A percentile compares a stretch with the other conserved stretches of the same genome.
Evolutionary conservation across 2,329 filamentous ascomycete species (phyloP).

Genomic region (Sphaerulina musiva): DNA sequence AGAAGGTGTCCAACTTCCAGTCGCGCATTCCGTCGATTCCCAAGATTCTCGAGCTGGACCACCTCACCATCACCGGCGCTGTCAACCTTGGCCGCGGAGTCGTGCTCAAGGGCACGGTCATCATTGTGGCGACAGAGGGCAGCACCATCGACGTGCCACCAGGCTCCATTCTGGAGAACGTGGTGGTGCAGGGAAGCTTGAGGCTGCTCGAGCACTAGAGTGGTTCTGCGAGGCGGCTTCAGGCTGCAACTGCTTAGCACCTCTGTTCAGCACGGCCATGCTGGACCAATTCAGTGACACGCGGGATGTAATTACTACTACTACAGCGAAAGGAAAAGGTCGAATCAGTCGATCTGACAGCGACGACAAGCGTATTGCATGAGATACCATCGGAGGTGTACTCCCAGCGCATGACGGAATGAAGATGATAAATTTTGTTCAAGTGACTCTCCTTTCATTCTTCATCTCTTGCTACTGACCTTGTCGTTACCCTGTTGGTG

Average conservation of each 20-base stretch:
- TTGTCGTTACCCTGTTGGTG: background rate
- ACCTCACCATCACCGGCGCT: constrained; percentile 93
- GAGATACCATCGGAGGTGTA: constrained; percentile 8
- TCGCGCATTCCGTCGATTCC: constrained; percentile 80
- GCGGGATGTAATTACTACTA: constrained; percentile 6
- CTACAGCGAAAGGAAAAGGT: constrained; percentile 11
- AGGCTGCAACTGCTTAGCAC: background rate
- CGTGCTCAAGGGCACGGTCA: constrained; percentile 95
- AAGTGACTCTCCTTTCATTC: background rate
- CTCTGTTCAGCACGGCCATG: background rate
- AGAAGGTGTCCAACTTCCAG: constrained; percentile 98
- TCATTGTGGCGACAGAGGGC: constrained; percentile 96
- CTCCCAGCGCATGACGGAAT: constrained; percentile 8
- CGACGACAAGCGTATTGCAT: constrained; percentile 6
- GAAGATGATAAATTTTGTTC: constrained; percentile 7
- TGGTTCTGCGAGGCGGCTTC: background rate
- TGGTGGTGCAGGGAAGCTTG: constrained; percentile 96
- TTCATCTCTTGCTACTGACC: no score
- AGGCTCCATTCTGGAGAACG: constrained; percentile 95
- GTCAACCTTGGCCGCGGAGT: constrained; percentile 96
- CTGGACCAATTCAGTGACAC: constrained; percentile 5
- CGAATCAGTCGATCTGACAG: constrained; percentile 11
- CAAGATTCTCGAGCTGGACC: constrained; percentile 85
- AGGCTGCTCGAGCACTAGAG: constrained; percentile 60
- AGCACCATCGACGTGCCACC: constrained; percentile 97